A percentile compares a stretch with the other conserved stretches of the same genome.
Evolutionary conservation across 208 protist species (phyloP).

Genomic region (Histomonas meleagridis): DNA sequence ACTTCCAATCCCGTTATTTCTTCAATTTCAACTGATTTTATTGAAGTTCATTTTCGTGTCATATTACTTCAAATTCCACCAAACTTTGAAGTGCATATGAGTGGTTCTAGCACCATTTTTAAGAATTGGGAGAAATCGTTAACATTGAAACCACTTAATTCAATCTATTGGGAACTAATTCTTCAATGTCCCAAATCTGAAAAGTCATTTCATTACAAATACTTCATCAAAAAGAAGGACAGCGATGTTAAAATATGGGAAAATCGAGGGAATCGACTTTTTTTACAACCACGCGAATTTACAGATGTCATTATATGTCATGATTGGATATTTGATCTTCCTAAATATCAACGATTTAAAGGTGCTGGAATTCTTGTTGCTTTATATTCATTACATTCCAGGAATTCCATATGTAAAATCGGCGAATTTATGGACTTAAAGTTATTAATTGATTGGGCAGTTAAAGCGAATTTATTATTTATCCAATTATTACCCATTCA

Average conservation of each 20-base stretch:
- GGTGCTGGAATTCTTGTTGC: neutral
- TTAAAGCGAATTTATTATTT: neutral
- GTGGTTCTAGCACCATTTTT: neutral
- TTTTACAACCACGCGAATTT: neutral
- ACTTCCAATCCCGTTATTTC: too few species aligned
- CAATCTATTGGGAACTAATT: neutral
- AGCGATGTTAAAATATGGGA: neutral
- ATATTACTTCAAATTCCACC: neutral
- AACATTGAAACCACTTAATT: neutral
- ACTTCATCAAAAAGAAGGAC: neutral
- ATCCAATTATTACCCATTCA: neutral
- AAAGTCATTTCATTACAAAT: neutral
- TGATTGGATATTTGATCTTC: neutral
- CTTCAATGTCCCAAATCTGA: neutral
- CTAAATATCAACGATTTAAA: neutral
- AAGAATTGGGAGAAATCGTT: neutral
- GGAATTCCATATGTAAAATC: neutral
- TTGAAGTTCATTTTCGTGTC: neutral
- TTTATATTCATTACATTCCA: neutral
- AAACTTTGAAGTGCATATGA: neutral
- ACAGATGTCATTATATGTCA: neutral
- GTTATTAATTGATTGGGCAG: neutral
- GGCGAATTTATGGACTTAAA: constrained; percentile 11
- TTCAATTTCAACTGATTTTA: neutral
- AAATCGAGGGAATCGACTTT: neutral